phyloP scores from a whole-genome alignment of 352 stramenopile species.

The Heterotrichella gracilis region DNA sequence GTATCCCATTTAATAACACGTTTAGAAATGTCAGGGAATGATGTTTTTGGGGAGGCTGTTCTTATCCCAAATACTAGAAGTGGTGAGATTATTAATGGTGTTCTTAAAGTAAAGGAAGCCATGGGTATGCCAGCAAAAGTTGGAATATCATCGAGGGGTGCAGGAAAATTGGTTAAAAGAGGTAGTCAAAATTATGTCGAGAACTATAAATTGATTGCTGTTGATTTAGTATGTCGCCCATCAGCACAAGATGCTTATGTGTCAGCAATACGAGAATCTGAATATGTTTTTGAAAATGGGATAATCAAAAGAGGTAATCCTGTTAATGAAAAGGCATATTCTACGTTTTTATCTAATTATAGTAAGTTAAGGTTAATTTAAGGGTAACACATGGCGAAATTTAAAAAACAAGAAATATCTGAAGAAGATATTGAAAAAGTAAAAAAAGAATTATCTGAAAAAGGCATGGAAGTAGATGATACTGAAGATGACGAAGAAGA shows the following conservation, averaged over 20 bases:
- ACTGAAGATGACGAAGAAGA: conserved; percentile 11
- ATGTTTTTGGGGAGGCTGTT: conserved; percentile 7
- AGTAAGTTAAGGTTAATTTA: conserved; percentile 6
- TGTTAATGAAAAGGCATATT: neutral
- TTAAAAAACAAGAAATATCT: conserved; percentile 3
- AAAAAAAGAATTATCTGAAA: conserved; percentile 10
- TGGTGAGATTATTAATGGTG: conserved; percentile 2
- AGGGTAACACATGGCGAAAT: neutral
- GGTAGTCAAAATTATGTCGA: neutral
- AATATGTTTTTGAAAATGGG: conserved; percentile 1
- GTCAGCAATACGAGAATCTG: neutral
- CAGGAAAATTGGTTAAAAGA: conserved; percentile 6
- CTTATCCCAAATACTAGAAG: conserved; percentile 2
- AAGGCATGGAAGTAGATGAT: neutral
- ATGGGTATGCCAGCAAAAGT: no score
- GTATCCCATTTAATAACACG: conserved; percentile 10
- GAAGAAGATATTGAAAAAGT: conserved; percentile 1
- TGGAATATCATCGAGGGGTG: neutral
- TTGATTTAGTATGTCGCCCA: neutral
- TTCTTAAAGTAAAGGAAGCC: neutral
- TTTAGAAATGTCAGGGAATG: neutral
- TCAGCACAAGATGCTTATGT: conserved; percentile 1
- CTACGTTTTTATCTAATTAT: conserved; percentile 1
- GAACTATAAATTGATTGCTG: neutral
- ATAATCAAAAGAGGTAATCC: conserved; percentile 6